Conservation (phyloP, 2,329 filamentous ascomycete genomes). For the Zasmidium angulare region DNA sequence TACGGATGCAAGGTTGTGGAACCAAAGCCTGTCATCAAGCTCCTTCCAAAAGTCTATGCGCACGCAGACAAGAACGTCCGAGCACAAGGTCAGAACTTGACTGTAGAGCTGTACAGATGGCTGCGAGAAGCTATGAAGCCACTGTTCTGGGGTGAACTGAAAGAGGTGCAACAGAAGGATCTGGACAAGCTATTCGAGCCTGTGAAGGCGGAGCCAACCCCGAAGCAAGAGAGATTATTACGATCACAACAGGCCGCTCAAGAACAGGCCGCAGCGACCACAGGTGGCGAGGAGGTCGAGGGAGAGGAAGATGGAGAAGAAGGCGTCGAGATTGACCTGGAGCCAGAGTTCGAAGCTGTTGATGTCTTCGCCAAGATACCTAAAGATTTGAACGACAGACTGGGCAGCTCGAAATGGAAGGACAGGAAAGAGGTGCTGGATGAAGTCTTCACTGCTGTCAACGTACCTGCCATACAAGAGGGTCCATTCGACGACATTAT, state of each 20-base stretch:
- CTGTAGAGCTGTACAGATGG: constrained; percentile 96
- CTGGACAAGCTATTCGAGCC: constrained; percentile 92
- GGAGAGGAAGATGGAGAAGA: constrained; percentile 47
- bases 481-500: constrained; percentile 83
- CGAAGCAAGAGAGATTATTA: constrained; percentile 87
- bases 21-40: constrained; percentile 86
- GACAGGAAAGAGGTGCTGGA: constrained; percentile 94
- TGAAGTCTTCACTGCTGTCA: constrained; percentile 70
- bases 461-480: constrained; percentile 89
- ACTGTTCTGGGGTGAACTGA: constrained; percentile 93
- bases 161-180: constrained; percentile 92
- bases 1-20: constrained; percentile 94
- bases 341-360: constrained; percentile 70
- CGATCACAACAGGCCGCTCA: constrained; percentile 84
- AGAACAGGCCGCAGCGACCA: constrained; percentile 48
- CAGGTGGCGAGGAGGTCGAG: constrained; percentile 37
- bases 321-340: constrained; percentile 68
- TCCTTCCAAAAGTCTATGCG: constrained; percentile 84
- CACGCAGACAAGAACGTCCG: constrained; percentile 98
- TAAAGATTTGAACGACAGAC: constrained; percentile 75
- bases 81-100: constrained; percentile 85
- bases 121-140: constrained; percentile 97
- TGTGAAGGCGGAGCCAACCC: constrained; percentile 79
- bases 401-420: constrained; percentile 96
- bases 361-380: constrained; percentile 82